These are phyloP conservation scores for Starmerella etchellsii DNA, from an alignment of 805 yeast species.

Conservation along the genomic window DNA sequence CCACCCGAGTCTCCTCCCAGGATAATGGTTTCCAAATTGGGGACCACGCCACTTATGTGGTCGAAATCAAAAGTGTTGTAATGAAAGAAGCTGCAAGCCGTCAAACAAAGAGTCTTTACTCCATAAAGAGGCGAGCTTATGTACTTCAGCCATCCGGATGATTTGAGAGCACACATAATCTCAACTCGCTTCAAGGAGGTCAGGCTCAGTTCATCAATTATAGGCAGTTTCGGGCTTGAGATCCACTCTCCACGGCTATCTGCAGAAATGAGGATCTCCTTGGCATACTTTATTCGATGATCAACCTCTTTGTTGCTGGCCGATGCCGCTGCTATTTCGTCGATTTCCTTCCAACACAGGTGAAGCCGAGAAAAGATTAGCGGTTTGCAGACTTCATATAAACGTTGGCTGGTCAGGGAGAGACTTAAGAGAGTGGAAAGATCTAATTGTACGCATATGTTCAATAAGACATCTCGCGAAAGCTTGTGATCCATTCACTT, in stretches of 20 bases:
- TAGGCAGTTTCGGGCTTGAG: conserved; percentile 9
- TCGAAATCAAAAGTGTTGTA: conserved; percentile 17
- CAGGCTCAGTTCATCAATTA: background rate
- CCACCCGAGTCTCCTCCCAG: conserved; percentile 9
- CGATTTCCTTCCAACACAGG: conserved; percentile 11
- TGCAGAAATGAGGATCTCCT: background rate
- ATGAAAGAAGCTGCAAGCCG: background rate
- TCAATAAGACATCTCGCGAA: background rate
- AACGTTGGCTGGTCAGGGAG: conserved; percentile 2
- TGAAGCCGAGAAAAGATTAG: conserved; percentile 3
- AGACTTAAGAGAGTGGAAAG: conserved; percentile 6
- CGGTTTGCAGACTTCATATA: conserved; percentile 6
- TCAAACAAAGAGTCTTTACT: conserved; percentile 1
- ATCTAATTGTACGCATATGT: background rate
- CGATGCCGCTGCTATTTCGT: background rate
- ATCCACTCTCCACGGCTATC: conserved; percentile 19
- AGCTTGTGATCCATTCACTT: background rate
- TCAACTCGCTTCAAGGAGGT: background rate
- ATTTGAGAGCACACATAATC: conserved; percentile 2
- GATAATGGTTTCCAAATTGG: conserved; percentile 6
- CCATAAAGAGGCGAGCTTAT: conserved; percentile 6
- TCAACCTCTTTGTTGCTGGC: background rate
- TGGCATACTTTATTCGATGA: background rate
- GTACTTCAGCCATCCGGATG: conserved; percentile 21
- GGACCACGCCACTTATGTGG: conserved; percentile 11